Base-by-base conservation (phyloP, 192 early-diverging fungal species). In the Gonapodya prolifera region DNA sequence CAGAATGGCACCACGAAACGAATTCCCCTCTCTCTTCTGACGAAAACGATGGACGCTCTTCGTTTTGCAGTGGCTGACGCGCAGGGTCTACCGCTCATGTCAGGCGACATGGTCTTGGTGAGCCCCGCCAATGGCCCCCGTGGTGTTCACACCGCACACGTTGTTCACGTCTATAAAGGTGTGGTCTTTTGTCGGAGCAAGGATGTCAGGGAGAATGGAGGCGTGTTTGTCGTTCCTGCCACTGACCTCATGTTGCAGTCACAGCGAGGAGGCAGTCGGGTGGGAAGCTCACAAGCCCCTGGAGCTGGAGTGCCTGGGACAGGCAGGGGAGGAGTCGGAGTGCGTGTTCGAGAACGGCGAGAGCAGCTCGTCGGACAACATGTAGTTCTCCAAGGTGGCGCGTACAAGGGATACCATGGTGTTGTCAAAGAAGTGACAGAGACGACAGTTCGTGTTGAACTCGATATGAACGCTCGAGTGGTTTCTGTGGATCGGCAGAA, bases 351-450 rank as follows among this genome's bases (percentile, higher is more conserved):
- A 30, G 84, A 82, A 18, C 74, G 79, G 17, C 18, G 28, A 34
- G 28, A 32, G 33, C 32, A 70, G 34, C 35, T 30, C 69, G 35
- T 30, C 30, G 78, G 78, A 34, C 33, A 34, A 34, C 81, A 88
- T 77, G 95, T 97, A 8, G 90, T 89, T 31, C 91, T 96, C 45
- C 88, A 87, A 13, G 86, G 89, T 33, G 97, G 97, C 8, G 92
- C 93, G 18, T 94, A 93, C 87, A 99, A 99, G 81, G 95, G 96
- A 23, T 99, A 96, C 81, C 83, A 96, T 28, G 97, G 97, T 29
- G 94, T 98, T 75, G 94, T 96, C 35, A 97, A 96, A 80, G 95
- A 96, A 35, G 86, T 91, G 0, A 86, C 87, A 0, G 91, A 92
- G 73, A 80, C 79, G 2, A 81, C 83, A 45, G 93, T 91, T 1